These are phyloP conservation scores for Caloboletus inedulis DNA, from an alignment of 1,284 basidiomycete genomes.

Conservation along the genomic window DNA sequence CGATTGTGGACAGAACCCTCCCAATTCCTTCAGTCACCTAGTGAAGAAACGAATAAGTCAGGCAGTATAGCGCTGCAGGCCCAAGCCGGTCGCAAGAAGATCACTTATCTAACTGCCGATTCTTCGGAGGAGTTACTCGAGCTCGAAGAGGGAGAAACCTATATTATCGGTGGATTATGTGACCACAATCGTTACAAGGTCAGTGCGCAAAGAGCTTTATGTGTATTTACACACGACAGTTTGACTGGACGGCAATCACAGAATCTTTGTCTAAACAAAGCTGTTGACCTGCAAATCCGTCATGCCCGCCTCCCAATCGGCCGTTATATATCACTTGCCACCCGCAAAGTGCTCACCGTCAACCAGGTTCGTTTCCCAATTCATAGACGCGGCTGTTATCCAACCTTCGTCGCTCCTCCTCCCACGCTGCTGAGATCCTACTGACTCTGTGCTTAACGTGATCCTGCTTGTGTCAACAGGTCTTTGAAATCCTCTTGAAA, in stretches of 20 bases:
- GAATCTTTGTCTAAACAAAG: conserved; percentile 90
- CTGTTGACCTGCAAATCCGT: conserved; percentile 68
- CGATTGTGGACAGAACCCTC: conserved; percentile 51
- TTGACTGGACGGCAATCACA: conserved; percentile 31
- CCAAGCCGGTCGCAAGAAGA: conserved; percentile 37
- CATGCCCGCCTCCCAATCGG: conserved; percentile 93
- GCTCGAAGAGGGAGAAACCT: conserved; percentile 81
- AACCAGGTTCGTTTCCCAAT: conserved; percentile 61
- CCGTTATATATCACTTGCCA: conserved; percentile 78
- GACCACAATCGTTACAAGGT: conserved; percentile 97
- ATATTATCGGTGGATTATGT: conserved; percentile 95
- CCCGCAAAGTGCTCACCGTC: conserved; percentile 95
- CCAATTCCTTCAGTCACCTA: conserved; percentile 1
- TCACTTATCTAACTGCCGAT: conserved; percentile 96
- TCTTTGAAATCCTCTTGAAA: conserved; percentile 88
- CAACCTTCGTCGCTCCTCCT: not conserved
- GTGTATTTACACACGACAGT: not conserved
- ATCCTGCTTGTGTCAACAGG: conserved; percentile 33
- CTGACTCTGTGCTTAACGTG: conserved; percentile 3
- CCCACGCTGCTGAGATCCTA: not conserved
- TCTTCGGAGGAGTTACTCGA: conserved; percentile 80
- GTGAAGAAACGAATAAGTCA: conserved; percentile 9
- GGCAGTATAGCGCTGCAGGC: not conserved
- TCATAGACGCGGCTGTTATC: not conserved
- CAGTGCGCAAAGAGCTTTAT: conserved; percentile 2